Evolutionary conservation across 805 yeast genomes (phyloP), one percentile per base, ranked within the genome.

Genomic region (Candida alai): DNA sequence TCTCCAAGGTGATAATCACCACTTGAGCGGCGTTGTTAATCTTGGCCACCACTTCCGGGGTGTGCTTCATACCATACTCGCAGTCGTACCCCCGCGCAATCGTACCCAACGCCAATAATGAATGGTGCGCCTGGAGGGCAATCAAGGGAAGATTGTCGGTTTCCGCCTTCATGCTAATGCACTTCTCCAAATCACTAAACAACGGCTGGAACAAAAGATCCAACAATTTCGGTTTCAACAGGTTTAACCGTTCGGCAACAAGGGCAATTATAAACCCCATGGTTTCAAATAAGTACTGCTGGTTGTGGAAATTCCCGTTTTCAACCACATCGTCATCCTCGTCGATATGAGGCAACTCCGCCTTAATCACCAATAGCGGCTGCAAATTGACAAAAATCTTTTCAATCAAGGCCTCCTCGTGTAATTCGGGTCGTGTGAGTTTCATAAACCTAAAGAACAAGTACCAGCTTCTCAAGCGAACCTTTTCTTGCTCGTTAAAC

Each of bases 401-500:
- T 25, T 73, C 80, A 49, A 75, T 66, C 23, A 57, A 54, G 5
- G 36, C 34, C 27, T 44, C 52, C 19, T 79, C 72, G 25, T 79
- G 60, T 31, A 73, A 62, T 6, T 44, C 40, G 23, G 88, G 87
- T 51, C 79, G 82, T 2, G 90, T 80, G 30, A 82, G 65, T 52
- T 83, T 86, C 41, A 88, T 71, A 49, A 89, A 84, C 54, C 95
- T 74, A 50, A 80, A 80, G 48, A 90, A 86, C 43, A 89, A 65
- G 55, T 86, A 90, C 96, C 97, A 93, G 26, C 94, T 73, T 55
- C 97, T 78, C 36, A 77, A 69, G 48, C 88, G 78, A 4, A 89
- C 96, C 41, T 78, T 82, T 38, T 74, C 82, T 44, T 73, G 69
- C 4, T 70, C 66, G 59, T 82, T 86, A 56, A 86, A 88, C 41